These are phyloP conservation scores for Boletus pseudo-olivaceus DNA, from an alignment of 768 basidiomycete species.

Conservation along the genomic window DNA sequence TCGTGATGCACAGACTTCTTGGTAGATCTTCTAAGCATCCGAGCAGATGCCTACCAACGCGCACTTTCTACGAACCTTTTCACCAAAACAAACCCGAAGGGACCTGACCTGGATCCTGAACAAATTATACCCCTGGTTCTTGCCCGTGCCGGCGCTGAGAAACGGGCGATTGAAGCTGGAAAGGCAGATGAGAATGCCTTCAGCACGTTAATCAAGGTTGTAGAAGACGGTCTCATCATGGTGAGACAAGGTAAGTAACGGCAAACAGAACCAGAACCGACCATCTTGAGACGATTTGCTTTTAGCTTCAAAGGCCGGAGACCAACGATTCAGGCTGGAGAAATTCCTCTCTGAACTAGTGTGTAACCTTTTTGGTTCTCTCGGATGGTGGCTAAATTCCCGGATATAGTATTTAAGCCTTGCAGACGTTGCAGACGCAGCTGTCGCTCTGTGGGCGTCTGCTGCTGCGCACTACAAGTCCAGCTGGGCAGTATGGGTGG, in stretches of 20 bases:
- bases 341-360: conserved; percentile 78
- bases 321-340: conserved; percentile 76
- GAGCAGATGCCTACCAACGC: conserved; percentile 52
- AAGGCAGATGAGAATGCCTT: conserved; percentile 51
- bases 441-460: conserved; percentile 59
- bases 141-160: conserved; percentile 64
- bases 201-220: conserved; percentile 48
- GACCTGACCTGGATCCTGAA: conserved; percentile 48
- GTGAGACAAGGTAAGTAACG: conserved; percentile 50
- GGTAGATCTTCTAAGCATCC: conserved; percentile 5
- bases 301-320: conserved; percentile 63
- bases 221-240: conserved; percentile 62
- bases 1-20: not conserved
- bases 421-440: conserved; percentile 49
- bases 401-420: conserved; percentile 42
- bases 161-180: conserved; percentile 47
- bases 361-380: conserved; percentile 29
- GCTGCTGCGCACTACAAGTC: conserved; percentile 65
- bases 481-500: conserved; percentile 72
- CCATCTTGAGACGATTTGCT: not conserved
- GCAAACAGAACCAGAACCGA: not conserved
- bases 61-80: conserved; percentile 56
- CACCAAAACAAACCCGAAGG: conserved; percentile 26
- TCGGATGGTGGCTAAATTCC: not conserved
- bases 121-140: conserved; percentile 61